These are phyloP conservation scores for Cladosporium sp. DNA, from an alignment of 2,329 filamentous ascomycete species.

Conservation along the genomic window DNA sequence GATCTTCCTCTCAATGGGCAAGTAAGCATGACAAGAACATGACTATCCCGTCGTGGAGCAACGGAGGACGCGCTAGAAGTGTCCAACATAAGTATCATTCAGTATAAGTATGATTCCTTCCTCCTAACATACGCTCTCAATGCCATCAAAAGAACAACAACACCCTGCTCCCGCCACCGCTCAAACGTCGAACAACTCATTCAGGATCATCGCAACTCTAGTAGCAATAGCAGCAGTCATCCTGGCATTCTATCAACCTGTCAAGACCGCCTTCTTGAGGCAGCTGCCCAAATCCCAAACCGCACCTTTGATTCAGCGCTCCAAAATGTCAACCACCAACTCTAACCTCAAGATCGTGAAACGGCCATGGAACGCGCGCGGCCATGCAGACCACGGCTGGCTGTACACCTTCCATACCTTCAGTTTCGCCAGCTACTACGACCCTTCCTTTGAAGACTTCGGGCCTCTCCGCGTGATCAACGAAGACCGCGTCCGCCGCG, in stretches of 20 bases:
- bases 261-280: slow-evolving; percentile 33
- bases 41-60: background rate
- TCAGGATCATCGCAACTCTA: slow-evolving; percentile 25
- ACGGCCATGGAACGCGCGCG: slow-evolving; percentile 64
- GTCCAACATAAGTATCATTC: background rate
- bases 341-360: slow-evolving; percentile 57
- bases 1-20: background rate
- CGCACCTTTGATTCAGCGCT: slow-evolving; percentile 11
- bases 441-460: slow-evolving; percentile 61
- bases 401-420: slow-evolving; percentile 83
- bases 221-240: slow-evolving; percentile 34
- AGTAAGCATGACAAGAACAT: slow-evolving; percentile 10
- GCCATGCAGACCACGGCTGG: slow-evolving; percentile 79
- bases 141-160: slow-evolving; percentile 15
- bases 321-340: slow-evolving; percentile 31
- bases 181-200: slow-evolving; percentile 10
- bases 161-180: slow-evolving; percentile 6
- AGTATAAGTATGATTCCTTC: slow-evolving; percentile 13
- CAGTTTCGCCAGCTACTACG: slow-evolving; percentile 67
- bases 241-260: slow-evolving; percentile 39
- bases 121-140: slow-evolving; percentile 9
- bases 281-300: slow-evolving; percentile 26
- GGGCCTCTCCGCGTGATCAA: slow-evolving; percentile 79
- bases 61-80: slow-evolving; percentile 4
- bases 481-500: slow-evolving; percentile 72